phyloP scores from a whole-genome alignment of 2,329 filamentous ascomycete genomes.

The Trichoderma aggressivum region DNA sequence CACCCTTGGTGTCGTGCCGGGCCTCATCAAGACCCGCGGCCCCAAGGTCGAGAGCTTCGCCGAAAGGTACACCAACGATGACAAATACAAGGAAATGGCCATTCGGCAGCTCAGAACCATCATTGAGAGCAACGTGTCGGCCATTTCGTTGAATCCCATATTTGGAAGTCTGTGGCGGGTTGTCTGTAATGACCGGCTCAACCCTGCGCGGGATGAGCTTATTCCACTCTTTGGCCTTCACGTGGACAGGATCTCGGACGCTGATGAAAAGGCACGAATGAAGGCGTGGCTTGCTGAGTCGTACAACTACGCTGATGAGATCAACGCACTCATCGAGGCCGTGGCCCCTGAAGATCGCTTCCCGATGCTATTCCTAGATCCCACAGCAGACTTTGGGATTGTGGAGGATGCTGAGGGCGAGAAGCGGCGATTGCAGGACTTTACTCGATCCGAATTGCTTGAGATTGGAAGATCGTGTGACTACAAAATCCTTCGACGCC shows the following conservation, averaged over 20 bases:
- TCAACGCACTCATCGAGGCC: slow-evolving; percentile 35
- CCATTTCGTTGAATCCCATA: slow-evolving; percentile 47
- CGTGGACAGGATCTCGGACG: slow-evolving; percentile 36
- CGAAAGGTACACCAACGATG: slow-evolving; percentile 40
- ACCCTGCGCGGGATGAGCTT: slow-evolving; percentile 39
- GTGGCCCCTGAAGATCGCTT: slow-evolving; percentile 40
- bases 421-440: slow-evolving; percentile 30
- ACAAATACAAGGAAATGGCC: slow-evolving; percentile 37
- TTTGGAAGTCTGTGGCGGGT: slow-evolving; percentile 50
- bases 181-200: slow-evolving; percentile 45
- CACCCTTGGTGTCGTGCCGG: slow-evolving; percentile 26
- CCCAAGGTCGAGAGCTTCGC: slow-evolving; percentile 34
- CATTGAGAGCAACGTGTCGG: slow-evolving; percentile 41
- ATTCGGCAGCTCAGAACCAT: slow-evolving; percentile 40
- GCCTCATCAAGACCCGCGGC: slow-evolving; percentile 25
- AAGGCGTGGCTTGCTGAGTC: slow-evolving; percentile 49
- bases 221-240: slow-evolving; percentile 40
- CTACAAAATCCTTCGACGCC: slow-evolving; percentile 43
- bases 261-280: slow-evolving; percentile 37
- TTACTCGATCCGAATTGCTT: slow-evolving; percentile 46
- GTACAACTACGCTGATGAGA: slow-evolving; percentile 47
- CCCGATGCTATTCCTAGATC: slow-evolving; percentile 49
- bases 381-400: slow-evolving; percentile 39
- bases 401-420: slow-evolving; percentile 18
- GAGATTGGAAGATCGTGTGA: slow-evolving; percentile 53